Conservation (phyloP, 2,329 filamentous ascomycete genomes). For the Penicillium sp. region DNA sequence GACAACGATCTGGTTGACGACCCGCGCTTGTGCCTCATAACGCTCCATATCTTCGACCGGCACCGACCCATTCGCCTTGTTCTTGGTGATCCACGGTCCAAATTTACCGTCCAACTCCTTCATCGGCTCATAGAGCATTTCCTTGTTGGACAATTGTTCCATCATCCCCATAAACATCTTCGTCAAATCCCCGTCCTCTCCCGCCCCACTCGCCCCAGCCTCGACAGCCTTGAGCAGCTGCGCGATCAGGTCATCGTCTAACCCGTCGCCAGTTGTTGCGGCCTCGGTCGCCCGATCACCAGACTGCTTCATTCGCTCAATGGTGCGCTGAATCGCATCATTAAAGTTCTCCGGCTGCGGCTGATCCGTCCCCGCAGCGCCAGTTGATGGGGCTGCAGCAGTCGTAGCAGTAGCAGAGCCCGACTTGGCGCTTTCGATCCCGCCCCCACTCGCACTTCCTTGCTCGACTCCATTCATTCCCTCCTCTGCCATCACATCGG, state of each 20-base stretch:
- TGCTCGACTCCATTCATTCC: constrained; percentile 15
- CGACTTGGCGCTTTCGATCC: not conserved
- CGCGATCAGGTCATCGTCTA: constrained; percentile 75
- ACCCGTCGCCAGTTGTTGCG: constrained; percentile 56
- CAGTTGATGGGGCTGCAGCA: constrained; percentile 14
- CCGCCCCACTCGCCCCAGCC: constrained; percentile 51
- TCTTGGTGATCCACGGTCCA: constrained; percentile 78
- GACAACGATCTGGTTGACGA: constrained; percentile 79
- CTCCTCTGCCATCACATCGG: constrained; percentile 31
- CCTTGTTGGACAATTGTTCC: constrained; percentile 97
- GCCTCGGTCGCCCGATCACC: constrained; percentile 76
- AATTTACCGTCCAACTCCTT: constrained; percentile 94
- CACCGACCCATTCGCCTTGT: constrained; percentile 55
- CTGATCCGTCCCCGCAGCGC: constrained; percentile 9
- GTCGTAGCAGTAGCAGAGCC: not conserved
- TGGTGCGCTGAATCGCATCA: constrained; percentile 85
- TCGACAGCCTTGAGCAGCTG: constrained; percentile 89
- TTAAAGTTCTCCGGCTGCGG: constrained; percentile 63
- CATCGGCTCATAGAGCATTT: constrained; percentile 97
- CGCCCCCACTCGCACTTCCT: not conserved
- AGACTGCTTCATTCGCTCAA: constrained; percentile 91
- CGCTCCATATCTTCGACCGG: constrained; percentile 65
- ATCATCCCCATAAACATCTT: constrained; percentile 98
- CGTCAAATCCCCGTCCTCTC: constrained; percentile 76
- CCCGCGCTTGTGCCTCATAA: constrained; percentile 70